phyloP scores from a whole-genome alignment of 495 filamentous ascomycete species.

The Penicillium lagena region DNA sequence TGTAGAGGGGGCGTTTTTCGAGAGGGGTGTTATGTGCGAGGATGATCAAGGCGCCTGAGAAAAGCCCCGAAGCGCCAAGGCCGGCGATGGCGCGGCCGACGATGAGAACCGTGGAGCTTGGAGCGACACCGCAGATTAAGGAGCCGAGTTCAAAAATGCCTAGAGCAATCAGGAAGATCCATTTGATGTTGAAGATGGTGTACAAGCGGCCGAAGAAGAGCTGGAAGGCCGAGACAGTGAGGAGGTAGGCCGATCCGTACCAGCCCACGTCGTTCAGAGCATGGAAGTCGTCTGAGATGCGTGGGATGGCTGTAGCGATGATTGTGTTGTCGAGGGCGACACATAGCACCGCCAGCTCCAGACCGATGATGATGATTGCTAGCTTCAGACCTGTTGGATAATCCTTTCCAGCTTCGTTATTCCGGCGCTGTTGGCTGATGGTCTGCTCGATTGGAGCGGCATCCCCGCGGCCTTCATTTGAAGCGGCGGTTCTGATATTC shows the following conservation, averaged over 20 bases:
- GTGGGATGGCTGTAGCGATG: slow-evolving; percentile 78
- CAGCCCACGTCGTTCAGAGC: slow-evolving; percentile 73
- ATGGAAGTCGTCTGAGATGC: slow-evolving; percentile 75
- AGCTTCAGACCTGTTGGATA: too few relatives aligned
- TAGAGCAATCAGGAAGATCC: slow-evolving; percentile 64
- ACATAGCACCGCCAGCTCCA: too few relatives aligned
- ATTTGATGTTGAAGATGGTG: slow-evolving; percentile 71
- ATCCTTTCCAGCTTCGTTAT: too few relatives aligned
- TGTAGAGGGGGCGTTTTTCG: slow-evolving; percentile 62
- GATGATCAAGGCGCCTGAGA: slow-evolving; percentile 76
- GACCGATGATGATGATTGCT: too few relatives aligned
- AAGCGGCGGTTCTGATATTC: too few relatives aligned
- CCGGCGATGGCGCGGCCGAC: slow-evolving; percentile 81
- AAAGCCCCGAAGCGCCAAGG: slow-evolving; percentile 74
- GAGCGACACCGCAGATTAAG: slow-evolving; percentile 70
- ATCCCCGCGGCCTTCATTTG: too few relatives aligned
- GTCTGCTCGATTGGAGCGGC: too few relatives aligned
- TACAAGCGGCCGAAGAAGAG: slow-evolving; percentile 74
- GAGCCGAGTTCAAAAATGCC: slow-evolving; percentile 80
- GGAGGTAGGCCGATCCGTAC: slow-evolving; percentile 66
- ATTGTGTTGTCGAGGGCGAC: slow-evolving; percentile 57
- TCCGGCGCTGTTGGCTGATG: too few relatives aligned
- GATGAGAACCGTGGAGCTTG: slow-evolving; percentile 68
- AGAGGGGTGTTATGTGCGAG: slow-evolving; percentile 70
- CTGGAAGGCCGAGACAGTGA: slow-evolving; percentile 67